Conservation (phyloP, 495 filamentous ascomycete genomes). For the Neurospora sp. region DNA sequence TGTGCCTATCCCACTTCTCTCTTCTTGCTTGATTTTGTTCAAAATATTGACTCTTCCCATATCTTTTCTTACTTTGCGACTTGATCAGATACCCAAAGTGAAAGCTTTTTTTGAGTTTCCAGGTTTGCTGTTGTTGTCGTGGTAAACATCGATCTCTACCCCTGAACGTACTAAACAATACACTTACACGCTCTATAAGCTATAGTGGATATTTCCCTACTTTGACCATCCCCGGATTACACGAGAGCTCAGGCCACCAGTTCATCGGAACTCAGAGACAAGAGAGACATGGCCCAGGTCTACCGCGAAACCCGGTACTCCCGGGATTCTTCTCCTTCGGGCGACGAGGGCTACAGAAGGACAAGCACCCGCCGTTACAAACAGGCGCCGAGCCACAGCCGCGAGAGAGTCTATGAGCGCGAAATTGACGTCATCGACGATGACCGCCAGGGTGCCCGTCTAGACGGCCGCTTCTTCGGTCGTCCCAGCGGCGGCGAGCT, state of each 20-base stretch:
- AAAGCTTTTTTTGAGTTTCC: neutral
- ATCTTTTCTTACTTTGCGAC: neutral
- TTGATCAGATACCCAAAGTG: neutral
- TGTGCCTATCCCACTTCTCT: neutral
- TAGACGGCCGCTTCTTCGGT: slow-evolving; percentile 11
- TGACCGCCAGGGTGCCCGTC: slow-evolving; percentile 32
- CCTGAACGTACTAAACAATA: neutral
- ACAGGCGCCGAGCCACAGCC: slow-evolving; percentile 31
- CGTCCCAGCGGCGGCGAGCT: slow-evolving; percentile 29
- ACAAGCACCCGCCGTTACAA: slow-evolving; percentile 49
- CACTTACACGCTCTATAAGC: neutral
- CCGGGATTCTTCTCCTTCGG: slow-evolving; percentile 35
- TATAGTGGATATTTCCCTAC: neutral
- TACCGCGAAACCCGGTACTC: slow-evolving; percentile 39
- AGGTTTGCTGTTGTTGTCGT: neutral
- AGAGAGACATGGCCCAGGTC: slow-evolving; percentile 31
- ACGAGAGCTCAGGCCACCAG: neutral
- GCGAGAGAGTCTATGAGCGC: slow-evolving; percentile 29
- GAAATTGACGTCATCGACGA: slow-evolving; percentile 40
- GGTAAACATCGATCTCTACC: neutral
- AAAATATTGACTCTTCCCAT: neutral
- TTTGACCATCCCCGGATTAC: neutral
- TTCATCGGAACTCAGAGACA: neutral
- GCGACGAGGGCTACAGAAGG: slow-evolving; percentile 37
- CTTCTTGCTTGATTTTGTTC: neutral